Evolutionary conservation across 2,329 filamentous ascomycete genomes (phyloP).

Genomic region (Cladosporium cucumerinum): DNA sequence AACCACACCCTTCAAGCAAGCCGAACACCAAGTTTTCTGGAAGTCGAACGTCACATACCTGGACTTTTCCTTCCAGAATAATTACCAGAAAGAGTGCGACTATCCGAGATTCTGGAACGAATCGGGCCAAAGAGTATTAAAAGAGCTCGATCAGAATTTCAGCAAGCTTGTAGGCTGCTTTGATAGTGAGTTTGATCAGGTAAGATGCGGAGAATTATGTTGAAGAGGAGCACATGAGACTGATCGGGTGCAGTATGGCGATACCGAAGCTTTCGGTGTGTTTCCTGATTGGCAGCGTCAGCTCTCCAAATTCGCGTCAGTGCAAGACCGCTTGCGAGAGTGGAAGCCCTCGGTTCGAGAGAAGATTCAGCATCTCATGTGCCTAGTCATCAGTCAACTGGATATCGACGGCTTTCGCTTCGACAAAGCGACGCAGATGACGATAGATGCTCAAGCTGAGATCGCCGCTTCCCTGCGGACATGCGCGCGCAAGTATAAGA

Average conservation of each 20-base stretch:
- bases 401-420: slow-evolving; percentile 66
- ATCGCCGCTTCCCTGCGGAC: slow-evolving; percentile 56
- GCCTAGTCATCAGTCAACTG: slow-evolving; percentile 59
- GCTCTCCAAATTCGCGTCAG: slow-evolving; percentile 63
- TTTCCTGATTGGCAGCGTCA: slow-evolving; percentile 63
- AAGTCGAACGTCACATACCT: slow-evolving; percentile 54
- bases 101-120: slow-evolving; percentile 63
- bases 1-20: slow-evolving; percentile 54
- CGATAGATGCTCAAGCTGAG: slow-evolving; percentile 58
- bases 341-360: slow-evolving; percentile 58
- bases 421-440: slow-evolving; percentile 64
- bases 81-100: slow-evolving; percentile 47
- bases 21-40: slow-evolving; percentile 58
- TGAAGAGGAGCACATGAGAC: background rate
- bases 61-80: slow-evolving; percentile 56
- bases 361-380: slow-evolving; percentile 59
- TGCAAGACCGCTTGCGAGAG: slow-evolving; percentile 64
- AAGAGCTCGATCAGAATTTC: slow-evolving; percentile 47
- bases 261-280: slow-evolving; percentile 61
- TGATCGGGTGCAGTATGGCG: slow-evolving; percentile 52
- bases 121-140: slow-evolving; percentile 43
- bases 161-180: slow-evolving; percentile 54
- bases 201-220: background rate
- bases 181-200: slow-evolving; percentile 58
- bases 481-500: slow-evolving; percentile 55